Base-by-base conservation (phyloP, 495 filamentous ascomycete genomes). In the Neurospora sp. region DNA sequence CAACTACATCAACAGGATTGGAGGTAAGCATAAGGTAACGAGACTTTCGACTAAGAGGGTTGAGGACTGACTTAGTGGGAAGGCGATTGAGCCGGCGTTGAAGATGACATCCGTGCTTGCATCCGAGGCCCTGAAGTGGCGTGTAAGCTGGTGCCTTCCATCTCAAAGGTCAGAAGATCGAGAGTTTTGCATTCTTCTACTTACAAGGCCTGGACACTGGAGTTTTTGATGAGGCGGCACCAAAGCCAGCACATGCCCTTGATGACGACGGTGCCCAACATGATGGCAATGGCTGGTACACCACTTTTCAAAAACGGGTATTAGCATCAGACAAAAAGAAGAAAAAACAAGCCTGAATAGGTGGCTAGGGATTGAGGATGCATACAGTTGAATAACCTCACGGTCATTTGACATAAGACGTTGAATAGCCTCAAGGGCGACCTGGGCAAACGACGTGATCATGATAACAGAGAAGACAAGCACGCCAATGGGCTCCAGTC, bases 161-260 rank as follows among this genome's bases (percentile, higher is more conserved):
- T 20, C 4, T 8, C 10, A 12, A 7, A 44, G 39, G 39, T 40
- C 39, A 40, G 39, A 40, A 40, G 39, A 39, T 41, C 12, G 37
- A 23, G 37, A 23, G 49, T 23, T 23, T 31, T 62, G 54, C 54
- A 7, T 16, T 62, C 54, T 62, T 10, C 85, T 4, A 91, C 93
- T 77, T 72, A 84, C 42, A 98, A 81, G 1, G 94, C 93, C 80
- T 96, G 95, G 2, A 97, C 94, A 73, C 90, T 93, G 10, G 92
- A 94, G 78, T 97, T 97, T 42, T 91, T 93, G 72, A 98, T 92
- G 16, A 95, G 81, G 4, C 93, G 93, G 80, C 94, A 97, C 92
- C 92, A 98, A 38, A 97, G 79, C 92, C 93, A 98, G 82, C 91
- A 94, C n/a, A 87, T 72, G 35, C 90, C 85, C 78, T 97, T 98